These are phyloP conservation scores for Tylopilus vinaceipallidus DNA, from an alignment of 768 basidiomycete genomes.

Conservation along the genomic window DNA sequence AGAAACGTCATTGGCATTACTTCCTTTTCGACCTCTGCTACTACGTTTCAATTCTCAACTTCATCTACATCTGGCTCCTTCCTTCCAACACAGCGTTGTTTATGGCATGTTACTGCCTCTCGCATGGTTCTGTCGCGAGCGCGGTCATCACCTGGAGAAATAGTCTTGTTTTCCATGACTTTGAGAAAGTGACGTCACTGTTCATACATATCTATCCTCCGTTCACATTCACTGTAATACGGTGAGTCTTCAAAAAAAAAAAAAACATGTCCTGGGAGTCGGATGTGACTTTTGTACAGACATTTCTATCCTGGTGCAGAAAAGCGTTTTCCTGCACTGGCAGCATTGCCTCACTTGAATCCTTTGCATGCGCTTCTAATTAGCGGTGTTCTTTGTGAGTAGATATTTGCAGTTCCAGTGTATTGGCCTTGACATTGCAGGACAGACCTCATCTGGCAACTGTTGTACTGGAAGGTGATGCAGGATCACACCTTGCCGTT, in stretches of 20 bases:
- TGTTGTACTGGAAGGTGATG: slow-evolving; percentile 85
- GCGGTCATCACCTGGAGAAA: slow-evolving; percentile 99
- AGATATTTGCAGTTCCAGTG: slow-evolving; percentile 8
- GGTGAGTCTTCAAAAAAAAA: slow-evolving; percentile 49
- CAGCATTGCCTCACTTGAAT: slow-evolving; percentile 63
- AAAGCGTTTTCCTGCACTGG: slow-evolving; percentile 82
- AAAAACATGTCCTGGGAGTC: not conserved
- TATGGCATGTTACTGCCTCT: slow-evolving; percentile 89
- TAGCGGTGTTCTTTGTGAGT: slow-evolving; percentile 80
- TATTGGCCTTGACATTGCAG: slow-evolving; percentile 4
- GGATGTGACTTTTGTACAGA: slow-evolving; percentile 38
- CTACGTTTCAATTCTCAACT: slow-evolving; percentile 87
- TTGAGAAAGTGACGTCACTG: slow-evolving; percentile 92
- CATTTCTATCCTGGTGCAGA: slow-evolving; percentile 86
- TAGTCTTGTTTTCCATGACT: slow-evolving; percentile 95
- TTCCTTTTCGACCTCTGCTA: slow-evolving; percentile 94
- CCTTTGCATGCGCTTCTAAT: slow-evolving; percentile 73
- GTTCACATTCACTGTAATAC: slow-evolving; percentile 86
- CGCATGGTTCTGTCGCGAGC: slow-evolving; percentile 86
- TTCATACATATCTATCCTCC: slow-evolving; percentile 96
- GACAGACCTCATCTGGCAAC: slow-evolving; percentile 90
- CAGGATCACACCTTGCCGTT: not conserved
- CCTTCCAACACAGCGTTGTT: slow-evolving; percentile 78
- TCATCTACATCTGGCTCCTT: slow-evolving; percentile 89
- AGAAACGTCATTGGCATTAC: slow-evolving; percentile 92